Conservation (phyloP, 2,329 filamentous ascomycete species). For the Fusarium equiseti region DNA sequence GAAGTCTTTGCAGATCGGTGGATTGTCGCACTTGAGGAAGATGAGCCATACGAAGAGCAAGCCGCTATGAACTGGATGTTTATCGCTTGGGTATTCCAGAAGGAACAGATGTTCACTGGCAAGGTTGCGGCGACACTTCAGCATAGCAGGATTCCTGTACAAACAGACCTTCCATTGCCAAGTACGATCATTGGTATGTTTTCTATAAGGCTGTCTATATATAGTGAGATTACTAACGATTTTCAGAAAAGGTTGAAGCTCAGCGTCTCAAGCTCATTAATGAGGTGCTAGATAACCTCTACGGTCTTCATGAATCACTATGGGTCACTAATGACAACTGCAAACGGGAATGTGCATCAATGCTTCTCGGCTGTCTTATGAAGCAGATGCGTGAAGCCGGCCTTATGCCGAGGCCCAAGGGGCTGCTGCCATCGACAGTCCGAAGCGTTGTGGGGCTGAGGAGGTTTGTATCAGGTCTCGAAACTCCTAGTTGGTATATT, state of each 20-base stretch:
- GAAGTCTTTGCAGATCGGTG: not conserved
- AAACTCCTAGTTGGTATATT: not conserved
- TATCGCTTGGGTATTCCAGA: not conserved
- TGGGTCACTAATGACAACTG: not conserved
- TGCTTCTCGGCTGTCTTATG: not conserved
- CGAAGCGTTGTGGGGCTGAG: not conserved
- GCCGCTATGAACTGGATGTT: not conserved
- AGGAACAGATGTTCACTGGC: not conserved
- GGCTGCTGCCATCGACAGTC: not conserved
- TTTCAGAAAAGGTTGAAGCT: not conserved
- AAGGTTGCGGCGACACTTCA: not conserved
- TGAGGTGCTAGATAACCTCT: not conserved
- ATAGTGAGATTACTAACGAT: not conserved
- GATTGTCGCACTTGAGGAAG: not conserved
- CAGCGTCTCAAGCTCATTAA: not conserved
- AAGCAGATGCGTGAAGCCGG: not conserved
- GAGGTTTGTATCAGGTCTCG: fast-evolving
- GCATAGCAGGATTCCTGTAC: not conserved
- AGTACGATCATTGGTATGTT: not conserved
- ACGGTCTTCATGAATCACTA: not conserved
- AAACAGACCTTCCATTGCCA: not conserved
- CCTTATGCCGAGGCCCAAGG: not conserved
- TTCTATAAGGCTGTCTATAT: not conserved
- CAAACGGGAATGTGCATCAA: not conserved
- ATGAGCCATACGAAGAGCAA: not conserved